Base-by-base conservation (phyloP, 177 flowering plant genomes). In the Telopea speciosissima region DNA sequence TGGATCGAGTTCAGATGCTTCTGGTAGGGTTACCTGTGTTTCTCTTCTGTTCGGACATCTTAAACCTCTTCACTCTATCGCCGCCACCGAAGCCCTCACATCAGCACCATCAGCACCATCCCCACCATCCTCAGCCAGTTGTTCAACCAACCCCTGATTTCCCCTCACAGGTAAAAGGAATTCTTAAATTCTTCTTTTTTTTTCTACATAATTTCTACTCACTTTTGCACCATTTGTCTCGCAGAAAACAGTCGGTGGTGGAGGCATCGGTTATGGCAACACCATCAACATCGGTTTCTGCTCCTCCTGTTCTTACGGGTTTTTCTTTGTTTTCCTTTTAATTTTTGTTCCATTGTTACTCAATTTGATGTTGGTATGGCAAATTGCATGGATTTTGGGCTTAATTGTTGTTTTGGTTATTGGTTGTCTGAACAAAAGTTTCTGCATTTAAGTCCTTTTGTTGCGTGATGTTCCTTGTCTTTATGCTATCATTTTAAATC, bases 301-400 rank as follows among this genome's bases (percentile, higher is more conserved):
- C 74, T 65, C 90, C 26, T 91, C 94, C 56, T 89, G 93, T 61
- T 89, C 97, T 56, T 91, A 86, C 87, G 89, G 81, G 97, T 91
- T 66, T 5, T 49, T 3, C 19, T 25, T 19, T 16, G 54, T 54
- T 66, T 52, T 24, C 45, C 14, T 49, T 9, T 70, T 2, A 40
- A 24, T 45, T 45, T 72, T 64, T 12, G 2, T 17, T n/a, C 40
- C 10, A 24, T 54, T 1, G 17, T 33, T 21, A 23, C 16, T 67
- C 21, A 16, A 14, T 63, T 23, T 1, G 54, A 12, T 45, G 54
- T 45, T 26, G 3, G 19, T 11, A 45, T 8, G 54, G 14, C 0
- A 12, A 45, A 45, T 45, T 45, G 54, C 31, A 26, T 45, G 19
- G 0, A 0, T 14, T 12, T 45, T 16, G 3, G 54, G 54, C 8